Percentiles rank a stretch among this genome's conserved stretches.
phyloP scores from a whole-genome alignment of 2,329 filamentous ascomycete genomes.

The Aspergillus ruber region DNA sequence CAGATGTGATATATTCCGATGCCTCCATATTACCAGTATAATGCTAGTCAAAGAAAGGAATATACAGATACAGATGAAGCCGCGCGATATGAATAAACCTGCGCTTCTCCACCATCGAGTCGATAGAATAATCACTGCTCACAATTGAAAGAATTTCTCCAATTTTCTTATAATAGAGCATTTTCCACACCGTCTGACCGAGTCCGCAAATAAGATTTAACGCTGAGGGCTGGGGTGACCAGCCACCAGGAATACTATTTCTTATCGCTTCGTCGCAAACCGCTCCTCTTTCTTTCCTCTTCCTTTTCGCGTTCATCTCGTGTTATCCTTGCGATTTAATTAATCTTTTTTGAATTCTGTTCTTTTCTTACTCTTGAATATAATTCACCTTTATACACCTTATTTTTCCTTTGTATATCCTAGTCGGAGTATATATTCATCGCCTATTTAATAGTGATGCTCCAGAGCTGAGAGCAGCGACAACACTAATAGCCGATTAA shows the following conservation, averaged over 20 bases:
- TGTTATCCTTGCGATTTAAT: not conserved
- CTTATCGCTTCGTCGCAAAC: constrained; percentile 5
- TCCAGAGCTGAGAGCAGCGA: not conserved
- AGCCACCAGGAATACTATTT: constrained; percentile 20
- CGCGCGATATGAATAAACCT: no score
- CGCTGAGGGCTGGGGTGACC: constrained; percentile 21
- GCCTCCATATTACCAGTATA: no score
- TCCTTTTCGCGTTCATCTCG: constrained; percentile 1
- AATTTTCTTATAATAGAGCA: no score
- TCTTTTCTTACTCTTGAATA: constrained; percentile 1
- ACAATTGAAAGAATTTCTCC: no score
- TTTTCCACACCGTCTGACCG: no score
- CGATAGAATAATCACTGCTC: no score
- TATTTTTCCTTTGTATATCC: not conserved
- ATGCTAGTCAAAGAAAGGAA: no score
- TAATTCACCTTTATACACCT: not conserved
- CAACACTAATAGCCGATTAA: no score
- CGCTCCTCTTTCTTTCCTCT: not conserved
- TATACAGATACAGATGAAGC: no score
- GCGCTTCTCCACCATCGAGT: no score
- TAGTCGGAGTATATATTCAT: not conserved
- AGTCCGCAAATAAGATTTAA: not conserved
- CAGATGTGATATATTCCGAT: no score
- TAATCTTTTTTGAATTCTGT: not conserved
- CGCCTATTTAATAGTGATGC: not conserved